Evolutionary conservation across 208 protist species (phyloP).

Genomic region (Leishmania aethiopica): DNA sequence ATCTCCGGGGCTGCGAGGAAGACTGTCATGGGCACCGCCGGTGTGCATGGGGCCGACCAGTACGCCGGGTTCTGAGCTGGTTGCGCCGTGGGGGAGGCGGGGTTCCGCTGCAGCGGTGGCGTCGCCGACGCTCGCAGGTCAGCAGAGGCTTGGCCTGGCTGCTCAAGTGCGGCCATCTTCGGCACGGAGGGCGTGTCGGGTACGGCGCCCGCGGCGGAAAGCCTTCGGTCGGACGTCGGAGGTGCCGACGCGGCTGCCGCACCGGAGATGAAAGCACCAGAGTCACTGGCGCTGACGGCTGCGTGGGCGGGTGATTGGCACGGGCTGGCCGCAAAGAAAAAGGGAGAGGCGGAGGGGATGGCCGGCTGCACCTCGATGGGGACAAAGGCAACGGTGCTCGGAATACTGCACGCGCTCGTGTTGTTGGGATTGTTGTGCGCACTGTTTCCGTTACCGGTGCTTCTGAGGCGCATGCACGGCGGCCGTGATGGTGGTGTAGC

Average conservation of each 20-base stretch:
- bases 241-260: background rate
- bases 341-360: background rate
- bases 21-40: slow-evolving; percentile 17
- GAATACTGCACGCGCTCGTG: background rate
- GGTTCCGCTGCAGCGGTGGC: background rate
- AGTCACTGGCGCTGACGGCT: background rate
- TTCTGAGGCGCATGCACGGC: background rate
- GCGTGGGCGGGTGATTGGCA: background rate
- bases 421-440: background rate
- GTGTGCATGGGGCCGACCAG: slow-evolving; percentile 1
- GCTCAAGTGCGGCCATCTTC: background rate
- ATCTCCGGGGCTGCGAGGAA: slow-evolving; percentile 31
- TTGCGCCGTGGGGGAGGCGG: background rate
- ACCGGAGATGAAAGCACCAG: background rate
- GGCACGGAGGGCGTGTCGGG: background rate
- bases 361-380: slow-evolving; percentile 25
- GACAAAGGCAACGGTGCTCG: slow-evolving; percentile 19
- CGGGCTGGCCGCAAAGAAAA: background rate
- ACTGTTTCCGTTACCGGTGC: background rate
- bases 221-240: background rate
- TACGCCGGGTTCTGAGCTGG: background rate
- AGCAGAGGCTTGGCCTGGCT: background rate
- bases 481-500: background rate
- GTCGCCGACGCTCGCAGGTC: background rate
- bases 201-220: background rate